A percentile compares a stretch with the other conserved stretches of the same genome.
Evolutionary conservation across 2,329 filamentous ascomycete genomes (phyloP).

Genomic region (Calonectria henricotiae): DNA sequence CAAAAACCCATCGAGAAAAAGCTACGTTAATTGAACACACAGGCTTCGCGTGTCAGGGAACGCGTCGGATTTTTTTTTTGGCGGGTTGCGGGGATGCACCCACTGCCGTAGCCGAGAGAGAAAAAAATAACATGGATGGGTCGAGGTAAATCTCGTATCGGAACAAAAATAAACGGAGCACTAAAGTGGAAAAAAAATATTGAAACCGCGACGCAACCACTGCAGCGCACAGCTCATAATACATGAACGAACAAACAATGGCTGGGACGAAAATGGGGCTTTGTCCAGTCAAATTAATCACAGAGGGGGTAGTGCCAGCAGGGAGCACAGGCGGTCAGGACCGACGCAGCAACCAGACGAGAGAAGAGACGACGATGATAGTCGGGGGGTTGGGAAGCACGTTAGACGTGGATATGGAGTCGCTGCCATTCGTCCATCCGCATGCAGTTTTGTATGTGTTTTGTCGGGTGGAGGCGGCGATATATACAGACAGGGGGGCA

Average conservation of each 20-base stretch:
- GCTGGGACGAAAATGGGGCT: conserved; percentile 36
- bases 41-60: conserved; percentile 42
- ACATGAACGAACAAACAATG: conserved; percentile 31
- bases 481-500: conserved; percentile 47
- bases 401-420: conserved; percentile 31
- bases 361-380: conserved; percentile 32
- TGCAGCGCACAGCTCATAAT: conserved; percentile 30
- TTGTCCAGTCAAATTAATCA: conserved; percentile 27
- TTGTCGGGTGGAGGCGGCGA: conserved; percentile 37
- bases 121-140: conserved; percentile 44
- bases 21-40: conserved; percentile 24
- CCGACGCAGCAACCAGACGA: conserved; percentile 26
- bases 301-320: conserved; percentile 24
- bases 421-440: conserved; percentile 34
- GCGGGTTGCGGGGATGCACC: conserved; percentile 46
- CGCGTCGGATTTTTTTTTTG: conserved; percentile 41
- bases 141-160: conserved; percentile 44
- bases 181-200: conserved; percentile 31
- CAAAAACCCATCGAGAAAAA: background rate
- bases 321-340: conserved; percentile 34
- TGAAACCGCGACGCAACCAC: conserved; percentile 39
- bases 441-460: conserved; percentile 40
- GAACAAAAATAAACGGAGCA: conserved; percentile 41
- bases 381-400: conserved; percentile 38
- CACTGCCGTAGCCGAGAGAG: conserved; percentile 34